These are phyloP conservation scores for Claviceps quebecensis DNA, from an alignment of 2,329 filamentous ascomycete species.

Conservation along the genomic window DNA sequence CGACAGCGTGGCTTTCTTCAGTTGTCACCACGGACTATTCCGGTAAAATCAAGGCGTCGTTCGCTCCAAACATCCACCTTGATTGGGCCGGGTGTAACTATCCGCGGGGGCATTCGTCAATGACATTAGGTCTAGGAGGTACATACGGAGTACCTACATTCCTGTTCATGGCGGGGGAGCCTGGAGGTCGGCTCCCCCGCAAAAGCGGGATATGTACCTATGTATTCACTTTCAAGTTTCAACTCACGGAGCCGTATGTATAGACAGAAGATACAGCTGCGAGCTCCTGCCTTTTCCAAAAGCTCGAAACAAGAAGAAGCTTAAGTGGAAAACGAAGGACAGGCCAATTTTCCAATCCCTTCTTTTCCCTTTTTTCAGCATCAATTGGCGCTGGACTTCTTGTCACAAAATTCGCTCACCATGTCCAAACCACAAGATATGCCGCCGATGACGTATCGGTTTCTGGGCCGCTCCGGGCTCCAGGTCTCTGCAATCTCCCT, in stretches of 20 bases:
- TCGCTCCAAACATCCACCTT: background rate
- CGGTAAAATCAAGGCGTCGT: background rate
- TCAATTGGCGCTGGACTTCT: background rate
- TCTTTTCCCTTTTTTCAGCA: background rate
- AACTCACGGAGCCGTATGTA: background rate
- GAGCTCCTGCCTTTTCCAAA: background rate
- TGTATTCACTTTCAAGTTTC: background rate
- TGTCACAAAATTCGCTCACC: constrained; percentile 5
- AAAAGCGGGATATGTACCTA: background rate
- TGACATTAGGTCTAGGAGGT: too few relatives aligned
- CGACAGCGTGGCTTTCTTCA: background rate
- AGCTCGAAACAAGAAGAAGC: too few relatives aligned
- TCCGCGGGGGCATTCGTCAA: background rate
- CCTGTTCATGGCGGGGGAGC: background rate
- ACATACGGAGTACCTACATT: too few relatives aligned
- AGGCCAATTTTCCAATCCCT: too few relatives aligned
- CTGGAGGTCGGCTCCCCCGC: background rate
- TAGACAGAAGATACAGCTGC: background rate
- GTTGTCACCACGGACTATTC: background rate
- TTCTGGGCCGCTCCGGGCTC: constrained; percentile 56
- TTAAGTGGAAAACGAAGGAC: too few relatives aligned
- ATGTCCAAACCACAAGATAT: constrained; percentile 29
- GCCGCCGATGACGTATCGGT: constrained; percentile 54
- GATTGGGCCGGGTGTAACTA: background rate
- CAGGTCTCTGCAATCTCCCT: constrained; percentile 62